Evolutionary conservation across 208 protist genomes (phyloP), one percentile per base, ranked within the genome.

Genomic region (Vickermania spadyakhi): DNA sequence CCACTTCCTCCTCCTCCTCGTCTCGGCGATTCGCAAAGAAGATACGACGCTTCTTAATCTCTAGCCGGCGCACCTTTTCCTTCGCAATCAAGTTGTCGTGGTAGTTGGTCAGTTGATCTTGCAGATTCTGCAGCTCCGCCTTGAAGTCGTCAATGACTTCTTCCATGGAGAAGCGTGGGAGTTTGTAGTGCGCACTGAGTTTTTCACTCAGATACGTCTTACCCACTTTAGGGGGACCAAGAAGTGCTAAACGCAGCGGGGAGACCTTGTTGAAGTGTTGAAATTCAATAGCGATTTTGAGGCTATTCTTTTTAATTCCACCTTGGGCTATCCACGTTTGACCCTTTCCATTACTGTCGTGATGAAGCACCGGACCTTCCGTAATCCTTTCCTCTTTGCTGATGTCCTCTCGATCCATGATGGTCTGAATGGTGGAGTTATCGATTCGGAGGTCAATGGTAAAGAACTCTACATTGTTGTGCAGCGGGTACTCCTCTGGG

Each of bases 211-310:
- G 58, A 54, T 67, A 84, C 2, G 89, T 79, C 73, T 96, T 97
- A 29, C 96, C 96, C 1, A 80, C 72, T 45, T 86, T 72, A 28
- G 96, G 96, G 11, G 93, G 93, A 18, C 96, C 96, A 3, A 94
- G 65, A 2, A 97, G 28, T 4, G 75, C 70, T n/a, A 97, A 41
- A 42, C 89, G 82, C 23, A 97, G 70, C 0, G 96, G 89, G 22
- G 70, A 64, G 21, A 97, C 64, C 27, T 78, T 51, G 30, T 83
- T 79, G 11, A 63, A 77, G 3, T 49, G 63, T 18, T 84, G 69
- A 62, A 86, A 98, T 69, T 98, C 89, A 50, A 66, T 45, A 25
- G 83, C 78, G 3, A 96, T 64, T 5, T 75, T 75, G 28, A 75
- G 56, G 2, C 84, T 77, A 68, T 83, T 80, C 13, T 77, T 70